Evolutionary conservation across 2,329 filamentous ascomycete species (phyloP).

Genomic region (Ciborinia camelliae): DNA sequence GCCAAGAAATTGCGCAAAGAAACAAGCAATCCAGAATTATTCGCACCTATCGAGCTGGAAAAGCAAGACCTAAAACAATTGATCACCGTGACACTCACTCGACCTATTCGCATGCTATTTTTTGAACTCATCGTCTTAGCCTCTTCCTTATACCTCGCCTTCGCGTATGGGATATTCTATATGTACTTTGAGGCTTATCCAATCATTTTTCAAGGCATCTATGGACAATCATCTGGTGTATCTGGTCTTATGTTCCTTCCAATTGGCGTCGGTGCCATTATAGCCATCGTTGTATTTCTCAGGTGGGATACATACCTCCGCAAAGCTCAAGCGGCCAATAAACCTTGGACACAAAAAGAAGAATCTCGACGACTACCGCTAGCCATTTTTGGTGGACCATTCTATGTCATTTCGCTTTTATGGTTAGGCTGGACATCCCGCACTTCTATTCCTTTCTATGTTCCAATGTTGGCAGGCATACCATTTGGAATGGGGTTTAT

Average conservation of each 20-base stretch:
- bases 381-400: constrained; percentile 47
- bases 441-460: constrained; percentile 52
- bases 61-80: constrained; percentile 49
- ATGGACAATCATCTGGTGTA: constrained; percentile 56
- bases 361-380: constrained; percentile 50
- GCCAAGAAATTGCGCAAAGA: constrained; percentile 56
- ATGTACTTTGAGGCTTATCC: constrained; percentile 65
- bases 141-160: constrained; percentile 56
- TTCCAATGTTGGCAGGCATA: constrained; percentile 53
- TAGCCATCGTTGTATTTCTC: constrained; percentile 48
- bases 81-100: constrained; percentile 55
- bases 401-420: constrained; percentile 50
- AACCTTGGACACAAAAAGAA: constrained; percentile 48
- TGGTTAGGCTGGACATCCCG: constrained; percentile 56
- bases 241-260: constrained; percentile 59
- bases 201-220: constrained; percentile 57
- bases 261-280: constrained; percentile 49
- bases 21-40: constrained; percentile 53
- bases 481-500: constrained; percentile 53
- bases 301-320: constrained; percentile 51
- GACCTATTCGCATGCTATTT: constrained; percentile 56
- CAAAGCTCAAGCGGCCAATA: constrained; percentile 46
- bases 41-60: constrained; percentile 62
- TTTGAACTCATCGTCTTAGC: constrained; percentile 62
- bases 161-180: constrained; percentile 62